A percentile compares a stretch with the other conserved stretches of the same genome.
Evolutionary conservation across 129 eudicot genomes (phyloP).

Genomic region (Deinandra increscens): DNA sequence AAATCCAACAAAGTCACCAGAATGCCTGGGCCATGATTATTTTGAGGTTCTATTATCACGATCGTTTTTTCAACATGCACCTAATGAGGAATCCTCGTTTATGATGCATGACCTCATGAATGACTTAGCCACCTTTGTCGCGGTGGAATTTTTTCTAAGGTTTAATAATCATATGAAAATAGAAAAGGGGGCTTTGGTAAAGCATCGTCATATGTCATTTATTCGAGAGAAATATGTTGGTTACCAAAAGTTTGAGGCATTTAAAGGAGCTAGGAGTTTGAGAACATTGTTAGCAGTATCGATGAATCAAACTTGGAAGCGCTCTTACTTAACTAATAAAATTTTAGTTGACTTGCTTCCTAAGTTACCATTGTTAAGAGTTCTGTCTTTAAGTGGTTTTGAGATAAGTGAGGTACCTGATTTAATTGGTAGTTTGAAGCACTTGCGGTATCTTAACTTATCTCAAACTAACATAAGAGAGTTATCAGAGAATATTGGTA

Average conservation of each 20-base stretch:
- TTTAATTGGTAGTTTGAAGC: background rate
- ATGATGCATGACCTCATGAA: conserved; percentile 6
- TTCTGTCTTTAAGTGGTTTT: conserved; percentile 13
- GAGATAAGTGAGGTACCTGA: conserved; percentile 5
- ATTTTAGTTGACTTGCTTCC: background rate
- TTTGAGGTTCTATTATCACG: background rate
- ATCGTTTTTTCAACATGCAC: background rate
- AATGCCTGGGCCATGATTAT: background rate
- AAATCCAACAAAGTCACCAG: background rate
- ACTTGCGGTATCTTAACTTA: conserved; percentile 26
- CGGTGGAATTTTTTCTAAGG: too few species aligned
- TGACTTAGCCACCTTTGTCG: background rate
- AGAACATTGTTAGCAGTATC: conserved; percentile 1
- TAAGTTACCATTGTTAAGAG: background rate
- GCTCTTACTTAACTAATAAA: background rate
- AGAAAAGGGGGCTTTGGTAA: background rate
- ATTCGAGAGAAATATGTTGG: background rate
- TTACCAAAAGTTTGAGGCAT: background rate
- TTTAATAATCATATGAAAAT: too few species aligned
- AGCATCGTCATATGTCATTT: too few species aligned
- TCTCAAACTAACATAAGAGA: conserved; percentile 8
- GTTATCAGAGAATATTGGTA: background rate
- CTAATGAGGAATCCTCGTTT: background rate
- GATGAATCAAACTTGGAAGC: background rate
- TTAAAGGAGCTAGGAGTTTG: background rate